Base-by-base conservation (phyloP, 2,329 filamentous ascomycete species). In the Aurifilum marmelostoma region DNA sequence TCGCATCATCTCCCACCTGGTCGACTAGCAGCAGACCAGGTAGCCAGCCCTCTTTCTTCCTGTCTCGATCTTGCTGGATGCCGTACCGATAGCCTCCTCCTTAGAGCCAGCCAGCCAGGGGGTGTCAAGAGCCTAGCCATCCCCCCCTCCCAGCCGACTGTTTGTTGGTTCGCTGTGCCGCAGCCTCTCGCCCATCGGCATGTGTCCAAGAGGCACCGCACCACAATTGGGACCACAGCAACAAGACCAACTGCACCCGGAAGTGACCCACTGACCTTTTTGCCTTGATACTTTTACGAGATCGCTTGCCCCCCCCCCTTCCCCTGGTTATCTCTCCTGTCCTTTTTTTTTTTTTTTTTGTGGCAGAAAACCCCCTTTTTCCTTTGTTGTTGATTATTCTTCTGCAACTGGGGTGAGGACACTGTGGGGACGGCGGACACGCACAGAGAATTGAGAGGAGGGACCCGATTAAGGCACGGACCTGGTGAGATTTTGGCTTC, bases 401-500 rank as follows among this genome's bases (percentile, higher is more conserved):
- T n/a, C n/a, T n/a, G n/a, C n/a, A n/a, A n/a, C n/a, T n/a, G n/a
- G n/a, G n/a, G n/a, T n/a, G n/a, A n/a, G n/a, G n/a, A n/a, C n/a
- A n/a, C n/a, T n/a, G n/a, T n/a, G n/a, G n/a, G n/a, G n/a, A n/a
- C n/a, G n/a, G n/a, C n/a, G n/a, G n/a, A n/a, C n/a, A n/a, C n/a
- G n/a, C n/a, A n/a, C 21, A 47, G 21, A 47, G n/a, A 16, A 14
- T 12, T n/a, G 16, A 32, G 14, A 29, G 12, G 50, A 18, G 50
- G 29, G 52, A 56, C 52, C 24, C 16, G 16, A 56, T 6, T 32
- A 18, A 56, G 41, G 41, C 32, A 50, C 62, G 47, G 62, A 64
- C 62, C 29, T n/a, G 62, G 62, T 64, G 62, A 64, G 62, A 52
- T 52, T 54, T 64, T 64, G 43, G 43, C 43, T 54, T n/a, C 24